These are phyloP conservation scores for Fusarium staphyleae DNA, from an alignment of 2,329 filamentous ascomycete genomes.

Conservation along the genomic window DNA sequence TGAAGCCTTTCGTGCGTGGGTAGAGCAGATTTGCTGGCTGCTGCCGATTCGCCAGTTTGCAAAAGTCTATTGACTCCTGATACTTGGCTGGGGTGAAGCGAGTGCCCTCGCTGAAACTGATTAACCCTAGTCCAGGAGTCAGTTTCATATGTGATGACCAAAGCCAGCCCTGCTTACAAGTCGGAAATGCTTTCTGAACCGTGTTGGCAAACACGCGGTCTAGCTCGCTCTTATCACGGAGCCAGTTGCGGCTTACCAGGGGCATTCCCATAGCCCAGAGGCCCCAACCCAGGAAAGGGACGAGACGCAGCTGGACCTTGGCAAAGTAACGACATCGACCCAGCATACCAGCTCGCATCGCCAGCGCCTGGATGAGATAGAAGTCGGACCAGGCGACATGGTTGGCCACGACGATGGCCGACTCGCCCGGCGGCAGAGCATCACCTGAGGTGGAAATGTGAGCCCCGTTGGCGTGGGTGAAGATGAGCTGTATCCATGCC, in stretches of 20 bases:
- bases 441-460: constrained; percentile 62
- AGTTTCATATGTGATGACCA: constrained; percentile 12
- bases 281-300: constrained; percentile 69
- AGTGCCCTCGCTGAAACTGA: constrained; percentile 70
- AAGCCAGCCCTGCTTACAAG: constrained; percentile 55
- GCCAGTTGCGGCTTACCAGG: constrained; percentile 67
- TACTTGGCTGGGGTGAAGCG: constrained; percentile 63
- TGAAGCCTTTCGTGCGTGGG: constrained; percentile 66
- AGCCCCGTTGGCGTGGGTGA: constrained; percentile 61
- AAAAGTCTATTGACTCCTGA: constrained; percentile 59
- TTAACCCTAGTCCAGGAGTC: constrained; percentile 57
- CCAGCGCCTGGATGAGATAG: constrained; percentile 68
- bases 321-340: constrained; percentile 68
- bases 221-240: constrained; percentile 62
- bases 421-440: constrained; percentile 59
- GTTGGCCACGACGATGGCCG: constrained; percentile 66
- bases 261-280: constrained; percentile 72
- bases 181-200: constrained; percentile 59
- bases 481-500: constrained; percentile 64
- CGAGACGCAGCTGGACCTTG: constrained; percentile 64
- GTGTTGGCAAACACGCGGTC: constrained; percentile 64
- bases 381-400: constrained; percentile 70
- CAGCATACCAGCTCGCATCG: constrained; percentile 62
- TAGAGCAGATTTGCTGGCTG: constrained; percentile 66
- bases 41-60: constrained; percentile 55